Evolutionary conservation across 164 flowering plant genomes (phyloP), one percentile per base, ranked within the genome.

Genomic region (Cinnamomum micranthum): DNA sequence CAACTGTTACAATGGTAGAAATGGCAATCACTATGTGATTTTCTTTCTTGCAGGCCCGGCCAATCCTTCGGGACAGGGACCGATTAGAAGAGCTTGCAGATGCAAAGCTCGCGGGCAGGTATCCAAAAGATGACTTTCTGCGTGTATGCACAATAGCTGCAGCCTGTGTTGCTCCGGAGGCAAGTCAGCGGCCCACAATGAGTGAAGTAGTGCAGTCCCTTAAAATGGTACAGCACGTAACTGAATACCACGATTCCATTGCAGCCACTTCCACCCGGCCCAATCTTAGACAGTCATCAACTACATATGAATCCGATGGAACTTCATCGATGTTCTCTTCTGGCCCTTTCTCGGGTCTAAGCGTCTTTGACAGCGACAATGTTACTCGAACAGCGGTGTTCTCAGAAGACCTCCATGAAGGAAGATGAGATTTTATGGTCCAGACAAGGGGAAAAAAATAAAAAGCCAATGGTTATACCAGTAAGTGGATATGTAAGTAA

Each of bases 401-500:
- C 85, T 95, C 99, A n/a, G 98, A 95, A 82, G 99, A 95, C 81
- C 90, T 95, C 75, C 98, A 92, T 72, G 99, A 95, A 88, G 99
- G 99, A 73, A 80, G 99, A 75, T 93, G 80, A 88, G 27, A 58
- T 28, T 28, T 19, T 60, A 28, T 4, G 69, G 23, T 19, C 24
- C 62, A 60, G 66, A 27, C 23, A 41, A 41, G 31, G 31, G n/a
- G n/a, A n/a, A n/a, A n/a, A 25, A 25, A 23, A 64, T 9, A 60
- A 23, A 6, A 20, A 31, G 4, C 20, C 11, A 4, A 28, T 67
- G 20, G 11, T 64, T 22, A 11, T 24, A 64, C 27, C 23, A 64
- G 51, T 6, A 20, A 15, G 15, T 15, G 69, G 58, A 50, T 28
- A 17, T 25, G 47, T 20, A 62, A 22, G 35, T 20, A 13, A 41